Base-by-base conservation (phyloP, 805 yeast species). In the Scheffersomyces coipomensis region DNA sequence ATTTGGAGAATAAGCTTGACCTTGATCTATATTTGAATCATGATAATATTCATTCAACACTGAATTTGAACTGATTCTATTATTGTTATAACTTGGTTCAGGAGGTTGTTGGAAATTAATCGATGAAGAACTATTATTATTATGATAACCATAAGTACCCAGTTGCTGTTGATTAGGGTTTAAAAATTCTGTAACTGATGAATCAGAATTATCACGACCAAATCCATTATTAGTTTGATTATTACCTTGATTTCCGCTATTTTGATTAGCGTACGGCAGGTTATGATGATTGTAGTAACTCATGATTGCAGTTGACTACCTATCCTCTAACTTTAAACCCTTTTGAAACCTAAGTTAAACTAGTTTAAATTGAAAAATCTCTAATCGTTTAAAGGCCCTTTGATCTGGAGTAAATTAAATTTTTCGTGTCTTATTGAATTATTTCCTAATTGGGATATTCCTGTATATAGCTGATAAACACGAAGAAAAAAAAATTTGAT, bases 41-140 rank as follows among this genome's bases (percentile, higher is more conserved):
- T n/a, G n/a, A 27, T 27, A 27, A 27, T 27, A 27, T 13, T 27
- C 30, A 27, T 27, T n/a, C 10, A 27, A 15, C 7, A 27, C 30
- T 15, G 30, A 27, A 13, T 9, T 7, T n/a, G 30, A 27, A 15
- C 30, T 27, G 5, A 27, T 15, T 27, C 30, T n/a, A 27, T 27
- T 17, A 27, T 27, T 27, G n/a, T n/a, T n/a, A 27, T 27, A 19
- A 32, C 18, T 32, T 21, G 42, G 42, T 18, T 36, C 37, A 15
- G 42, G 42, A 13, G 37, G 33, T 19, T 34, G 34, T 29, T 33
- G 26, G 21, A 39, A 39, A 32, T 34, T 34, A 3, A 39, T 12
- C 17, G 42, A 39, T 15, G n/a, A 11, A 10, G 35, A 25, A 11
- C 36, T 24, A 19, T 10, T 15, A 16, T 35, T 26, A 21, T 25